Percentiles rank a stretch among this genome's conserved stretches.
Conservation (phyloP, 345 rosid genomes). For the Salix purpurea region DNA sequence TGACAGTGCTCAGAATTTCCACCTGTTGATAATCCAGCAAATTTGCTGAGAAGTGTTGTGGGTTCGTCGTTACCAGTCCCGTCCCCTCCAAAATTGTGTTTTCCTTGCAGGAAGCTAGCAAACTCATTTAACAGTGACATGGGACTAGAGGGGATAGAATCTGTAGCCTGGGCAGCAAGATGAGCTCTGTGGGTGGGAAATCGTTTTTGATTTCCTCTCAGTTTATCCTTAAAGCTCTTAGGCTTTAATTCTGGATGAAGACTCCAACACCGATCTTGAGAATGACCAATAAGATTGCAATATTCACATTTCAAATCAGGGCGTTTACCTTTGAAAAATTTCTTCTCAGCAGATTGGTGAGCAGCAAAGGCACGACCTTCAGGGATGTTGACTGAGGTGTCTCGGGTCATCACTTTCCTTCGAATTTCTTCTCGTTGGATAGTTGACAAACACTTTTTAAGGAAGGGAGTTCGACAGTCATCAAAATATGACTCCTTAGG, state of each 20-base stretch:
- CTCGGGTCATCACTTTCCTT: neutral
- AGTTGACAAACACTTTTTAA: too few relatives aligned
- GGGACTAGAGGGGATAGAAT: neutral
- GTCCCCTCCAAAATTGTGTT: neutral
- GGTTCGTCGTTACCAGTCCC: neutral
- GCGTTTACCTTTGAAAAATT: neutral
- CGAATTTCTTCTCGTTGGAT: neutral
- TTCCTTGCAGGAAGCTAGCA: neutral
- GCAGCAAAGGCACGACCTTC: neutral
- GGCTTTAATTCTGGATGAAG: neutral
- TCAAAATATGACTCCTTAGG: too few relatives aligned
- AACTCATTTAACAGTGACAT: neutral
- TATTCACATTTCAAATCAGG: neutral
- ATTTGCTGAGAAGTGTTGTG: neutral
- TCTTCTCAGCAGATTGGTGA: neutral
- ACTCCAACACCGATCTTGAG: neutral
- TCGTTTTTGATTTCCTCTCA: neutral
- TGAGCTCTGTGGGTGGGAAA: neutral
- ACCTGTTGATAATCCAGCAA: neutral
- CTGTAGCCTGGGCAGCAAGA: neutral
- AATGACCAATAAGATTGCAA: neutral
- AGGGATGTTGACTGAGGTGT: neutral
- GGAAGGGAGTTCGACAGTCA: too few relatives aligned
- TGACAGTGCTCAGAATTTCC: neutral
- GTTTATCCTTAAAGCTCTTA: neutral